Base-by-base conservation (phyloP, 164 flowering plant species). In the Vitis vinifera region DNA sequence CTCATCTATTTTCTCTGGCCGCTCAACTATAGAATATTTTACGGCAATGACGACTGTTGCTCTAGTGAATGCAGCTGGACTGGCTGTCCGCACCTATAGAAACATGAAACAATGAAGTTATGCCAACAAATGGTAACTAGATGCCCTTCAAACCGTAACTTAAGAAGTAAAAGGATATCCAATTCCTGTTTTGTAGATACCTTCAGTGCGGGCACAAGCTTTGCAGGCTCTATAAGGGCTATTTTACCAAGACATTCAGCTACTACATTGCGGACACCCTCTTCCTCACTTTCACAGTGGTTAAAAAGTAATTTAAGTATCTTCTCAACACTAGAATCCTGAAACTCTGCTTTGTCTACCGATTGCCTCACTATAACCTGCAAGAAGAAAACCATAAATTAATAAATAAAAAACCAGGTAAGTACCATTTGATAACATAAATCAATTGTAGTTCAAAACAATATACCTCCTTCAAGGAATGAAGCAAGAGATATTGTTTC, bases 231-330 rank as follows among this genome's bases (percentile, higher is more conserved):
- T 70, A 96, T 92, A 16, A 96, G 92, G 9, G 98, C 98, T 83
- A 96, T 88, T 87, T 96, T 96, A 59, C 99, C 99, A 27, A 96
- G 86, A 77, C 99, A 96, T 77, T 96, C 99, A 19, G 98, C 99
- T 12, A 93, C 99, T 12, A 96, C 99, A 86, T 96, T 96, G 49
- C 99, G 92, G 14, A 96, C 98, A 30, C 99, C 99, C 80, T 96
- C 99, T 82, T 96, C 99, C 62, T 96, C 99, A 81, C 99, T 96
- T 85, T 93, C 97, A 78, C 97, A 93, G 78, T 96, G 99, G 71
- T 92, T 96, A 76, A 96, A 96, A 2, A 96, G 86, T 75, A 96
- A 83, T 23, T 80, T 88, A 52, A 94, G 89, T 71, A 96, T 96
- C 79, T 87, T 96, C 76, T 92, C 97, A 71, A 96, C 97, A 85